Evolutionary conservation across 2,329 filamentous ascomycete genomes (phyloP).

Genomic region (Fusarium cyanostomum): DNA sequence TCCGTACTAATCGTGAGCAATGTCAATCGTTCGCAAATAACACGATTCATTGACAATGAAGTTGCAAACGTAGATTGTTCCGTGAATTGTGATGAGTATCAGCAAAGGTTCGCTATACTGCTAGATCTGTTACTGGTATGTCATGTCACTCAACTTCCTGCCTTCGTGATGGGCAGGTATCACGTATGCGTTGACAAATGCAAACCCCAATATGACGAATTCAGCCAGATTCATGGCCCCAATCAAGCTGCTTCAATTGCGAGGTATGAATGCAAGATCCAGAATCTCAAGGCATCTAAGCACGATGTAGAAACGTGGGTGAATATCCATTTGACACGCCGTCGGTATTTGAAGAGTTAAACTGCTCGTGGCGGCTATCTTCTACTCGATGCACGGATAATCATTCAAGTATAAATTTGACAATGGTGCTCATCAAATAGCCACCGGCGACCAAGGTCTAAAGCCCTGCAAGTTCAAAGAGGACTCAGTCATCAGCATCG

Average conservation of each 20-base stretch:
- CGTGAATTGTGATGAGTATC: slow-evolving; percentile 55
- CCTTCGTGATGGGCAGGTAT: slow-evolving; percentile 52
- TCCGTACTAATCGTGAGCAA: slow-evolving; percentile 56
- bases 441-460: no score
- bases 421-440: no score
- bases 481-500: no score
- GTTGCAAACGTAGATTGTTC: slow-evolving; percentile 57
- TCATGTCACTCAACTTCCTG: slow-evolving; percentile 53
- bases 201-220: slow-evolving; percentile 39
- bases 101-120: slow-evolving; percentile 50
- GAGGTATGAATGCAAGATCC: slow-evolving; percentile 53
- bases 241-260: slow-evolving; percentile 54
- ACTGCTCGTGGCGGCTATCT: no score
- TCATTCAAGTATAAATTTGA: no score
- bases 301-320: slow-evolving; percentile 48
- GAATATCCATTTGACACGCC: slow-evolving; percentile 51
- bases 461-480: no score
- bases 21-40: slow-evolving; percentile 59
- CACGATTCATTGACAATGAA: slow-evolving; percentile 61
- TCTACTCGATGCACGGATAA: no score
- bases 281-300: slow-evolving; percentile 44
- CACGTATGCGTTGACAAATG: slow-evolving; percentile 52
- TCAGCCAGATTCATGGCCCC: slow-evolving; percentile 50
- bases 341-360: no score
- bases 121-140: slow-evolving; percentile 53